These are phyloP conservation scores for Lentinus tigrinus DNA, from an alignment of 768 basidiomycete species.

Conservation along the genomic window DNA sequence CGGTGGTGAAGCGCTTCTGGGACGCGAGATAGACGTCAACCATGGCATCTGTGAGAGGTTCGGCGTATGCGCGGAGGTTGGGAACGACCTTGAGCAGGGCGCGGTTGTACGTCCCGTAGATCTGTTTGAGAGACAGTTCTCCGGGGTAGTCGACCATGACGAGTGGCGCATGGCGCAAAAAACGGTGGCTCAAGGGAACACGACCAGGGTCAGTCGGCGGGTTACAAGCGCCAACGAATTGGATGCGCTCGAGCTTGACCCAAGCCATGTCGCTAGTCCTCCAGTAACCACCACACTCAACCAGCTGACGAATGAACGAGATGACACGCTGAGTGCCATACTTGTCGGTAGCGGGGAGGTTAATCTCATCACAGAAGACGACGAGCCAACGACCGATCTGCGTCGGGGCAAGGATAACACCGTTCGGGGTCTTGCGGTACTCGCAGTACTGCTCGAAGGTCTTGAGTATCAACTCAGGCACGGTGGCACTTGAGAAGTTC, in stretches of 20 bases:
- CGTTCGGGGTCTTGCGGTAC: constrained; percentile 97
- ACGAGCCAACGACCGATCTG: constrained; percentile 98
- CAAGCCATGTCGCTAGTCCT: constrained; percentile 91
- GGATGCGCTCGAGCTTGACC: constrained; percentile 98
- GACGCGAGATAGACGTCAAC: constrained; percentile 93
- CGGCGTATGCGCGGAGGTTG: constrained; percentile 87
- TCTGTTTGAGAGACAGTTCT: constrained; percentile 93
- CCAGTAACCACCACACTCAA: constrained; percentile 95
- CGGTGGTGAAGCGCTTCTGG: constrained; percentile 92
- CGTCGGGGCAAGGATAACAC: constrained; percentile 89
- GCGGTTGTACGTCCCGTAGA: constrained; percentile 97
- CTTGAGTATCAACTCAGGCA: constrained; percentile 96
- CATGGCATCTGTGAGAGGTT: constrained; percentile 97
- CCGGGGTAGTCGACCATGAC: constrained; percentile 99
- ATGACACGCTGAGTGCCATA: constrained; percentile 99
- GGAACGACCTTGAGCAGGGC: constrained; percentile 95
- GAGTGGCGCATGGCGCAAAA: constrained; percentile 95
- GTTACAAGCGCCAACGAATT: constrained; percentile 99
- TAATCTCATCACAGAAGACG: constrained; percentile 99
- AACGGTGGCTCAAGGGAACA: constrained; percentile 96
- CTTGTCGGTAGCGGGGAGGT: constrained; percentile 93
- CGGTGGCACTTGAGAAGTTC: constrained; percentile 99
- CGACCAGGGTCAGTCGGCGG: constrained; percentile 99
- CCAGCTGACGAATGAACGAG: constrained; percentile 95
- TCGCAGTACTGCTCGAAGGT: constrained; percentile 99